Conservation (phyloP, 2,329 filamentous ascomycete genomes). For the Colletotrichum incanum region DNA sequence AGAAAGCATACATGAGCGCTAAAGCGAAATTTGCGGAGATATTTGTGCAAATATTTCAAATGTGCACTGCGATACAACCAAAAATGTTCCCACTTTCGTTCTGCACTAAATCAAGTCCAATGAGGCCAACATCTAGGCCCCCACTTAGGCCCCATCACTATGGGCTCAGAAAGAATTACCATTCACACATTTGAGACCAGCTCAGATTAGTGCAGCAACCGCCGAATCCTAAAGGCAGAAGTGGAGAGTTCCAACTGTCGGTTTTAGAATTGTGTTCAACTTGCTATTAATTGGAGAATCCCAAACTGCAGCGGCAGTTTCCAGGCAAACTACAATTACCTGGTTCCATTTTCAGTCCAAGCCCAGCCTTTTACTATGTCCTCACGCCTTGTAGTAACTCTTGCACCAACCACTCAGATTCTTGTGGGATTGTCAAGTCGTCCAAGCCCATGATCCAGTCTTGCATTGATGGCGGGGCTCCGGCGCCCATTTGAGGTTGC, state of each 20-base stretch:
- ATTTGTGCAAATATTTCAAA: too few relatives aligned
- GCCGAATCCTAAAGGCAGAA: too few relatives aligned
- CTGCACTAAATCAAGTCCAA: too few relatives aligned
- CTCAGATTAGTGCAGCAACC: too few relatives aligned
- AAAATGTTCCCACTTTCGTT: too few relatives aligned
- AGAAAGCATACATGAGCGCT: too few relatives aligned
- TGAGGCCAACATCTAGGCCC: too few relatives aligned
- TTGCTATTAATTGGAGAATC: neutral
- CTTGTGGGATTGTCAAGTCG: conserved; percentile 40
- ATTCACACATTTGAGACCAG: too few relatives aligned
- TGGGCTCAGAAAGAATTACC: too few relatives aligned
- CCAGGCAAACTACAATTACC: neutral
- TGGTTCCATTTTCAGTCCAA: neutral
- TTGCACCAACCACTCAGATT: conserved; percentile 46
- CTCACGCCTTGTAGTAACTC: conserved; percentile 44
- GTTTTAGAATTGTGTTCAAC: neutral
- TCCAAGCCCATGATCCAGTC: conserved; percentile 46
- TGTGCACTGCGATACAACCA: too few relatives aligned
- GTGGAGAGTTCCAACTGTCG: neutral
- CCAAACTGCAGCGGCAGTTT: neutral
- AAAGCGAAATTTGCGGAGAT: too few relatives aligned
- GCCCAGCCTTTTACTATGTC: neutral
- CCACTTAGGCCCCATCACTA: too few relatives aligned
- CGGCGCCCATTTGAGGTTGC: neutral
- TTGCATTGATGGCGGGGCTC: conserved; percentile 37